Percentiles rank a stretch among this genome's conserved stretches.
Evolutionary conservation across 1,139 yeast species (phyloP).

Genomic region (Suhomyces yuchorum): DNA sequence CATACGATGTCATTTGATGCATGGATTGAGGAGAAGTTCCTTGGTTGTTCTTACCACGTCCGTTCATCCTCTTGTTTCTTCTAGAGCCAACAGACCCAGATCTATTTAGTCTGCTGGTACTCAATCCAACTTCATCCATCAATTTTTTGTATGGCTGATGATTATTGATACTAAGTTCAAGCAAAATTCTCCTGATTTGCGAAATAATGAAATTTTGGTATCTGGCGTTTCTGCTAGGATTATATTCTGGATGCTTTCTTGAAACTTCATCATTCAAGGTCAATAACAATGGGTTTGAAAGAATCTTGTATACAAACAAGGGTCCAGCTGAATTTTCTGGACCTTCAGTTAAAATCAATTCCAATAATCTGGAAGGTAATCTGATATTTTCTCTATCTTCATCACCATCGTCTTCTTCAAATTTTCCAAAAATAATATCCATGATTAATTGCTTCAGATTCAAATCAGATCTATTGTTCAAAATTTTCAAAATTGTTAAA

Average conservation of each 20-base stretch:
- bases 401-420: slow-evolving; percentile 29
- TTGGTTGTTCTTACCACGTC: slow-evolving; percentile 17
- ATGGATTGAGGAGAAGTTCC: slow-evolving; percentile 11
- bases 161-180: slow-evolving; percentile 55
- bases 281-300: slow-evolving; percentile 63
- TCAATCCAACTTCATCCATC: slow-evolving; percentile 89
- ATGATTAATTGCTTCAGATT: slow-evolving; percentile 64
- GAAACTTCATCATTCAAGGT: slow-evolving; percentile 33
- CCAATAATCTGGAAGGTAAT: slow-evolving; percentile 33
- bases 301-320: slow-evolving; percentile 75
- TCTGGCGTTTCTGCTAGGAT: slow-evolving; percentile 29
- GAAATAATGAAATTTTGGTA: slow-evolving; percentile 59
- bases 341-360: slow-evolving; percentile 55
- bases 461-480: slow-evolving; percentile 68
- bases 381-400: slow-evolving; percentile 17
- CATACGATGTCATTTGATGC: slow-evolving; percentile 9
- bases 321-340: slow-evolving; percentile 69
- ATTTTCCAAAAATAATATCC: slow-evolving; percentile 63
- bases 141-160: slow-evolving; percentile 81
- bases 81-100: slow-evolving; percentile 26
- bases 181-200: slow-evolving; percentile 62
- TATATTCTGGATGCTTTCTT: slow-evolving; percentile 11
- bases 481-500: slow-evolving; percentile 75
- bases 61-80: slow-evolving; percentile 25
- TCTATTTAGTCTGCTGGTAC: slow-evolving; percentile 39